These are phyloP conservation scores for Pseudozyma sp. DNA, from an alignment of 1,284 basidiomycete genomes.

Conservation along the genomic window DNA sequence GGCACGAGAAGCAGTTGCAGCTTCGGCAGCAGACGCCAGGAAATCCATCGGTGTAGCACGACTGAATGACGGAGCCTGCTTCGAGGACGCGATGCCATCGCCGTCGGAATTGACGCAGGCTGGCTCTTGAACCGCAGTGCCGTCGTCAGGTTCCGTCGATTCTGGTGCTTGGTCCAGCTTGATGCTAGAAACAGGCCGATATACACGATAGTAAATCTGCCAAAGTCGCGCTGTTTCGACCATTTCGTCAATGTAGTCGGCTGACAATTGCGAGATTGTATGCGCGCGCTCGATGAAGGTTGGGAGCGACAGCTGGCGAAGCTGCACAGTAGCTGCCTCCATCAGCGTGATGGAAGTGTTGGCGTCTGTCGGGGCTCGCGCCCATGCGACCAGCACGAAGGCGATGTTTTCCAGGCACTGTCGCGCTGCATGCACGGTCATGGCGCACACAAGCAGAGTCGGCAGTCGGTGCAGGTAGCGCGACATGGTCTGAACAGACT, in stretches of 20 bases:
- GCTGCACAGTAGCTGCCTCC: conserved; percentile 12
- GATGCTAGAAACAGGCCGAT: conserved; percentile 17
- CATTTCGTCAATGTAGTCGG: conserved; percentile 30
- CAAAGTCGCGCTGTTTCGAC: conserved; percentile 19
- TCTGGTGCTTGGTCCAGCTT: background rate
- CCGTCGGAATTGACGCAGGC: background rate
- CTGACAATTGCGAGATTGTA: conserved; percentile 13
- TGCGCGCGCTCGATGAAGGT: background rate
- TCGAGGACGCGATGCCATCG: background rate
- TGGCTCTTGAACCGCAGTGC: too few relatives aligned
- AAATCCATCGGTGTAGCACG: conserved; percentile 20
- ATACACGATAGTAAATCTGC: conserved; percentile 32
- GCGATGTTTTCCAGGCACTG: conserved; percentile 20
- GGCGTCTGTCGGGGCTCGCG: conserved; percentile 2
- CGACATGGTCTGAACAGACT: background rate
- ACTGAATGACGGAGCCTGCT: background rate
- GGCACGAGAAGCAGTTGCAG: background rate
- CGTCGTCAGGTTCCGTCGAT: background rate
- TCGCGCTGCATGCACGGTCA: conserved; percentile 21
- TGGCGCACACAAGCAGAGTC: conserved; percentile 18
- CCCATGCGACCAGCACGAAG: conserved; percentile 20
- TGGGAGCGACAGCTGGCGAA: conserved; percentile 1
- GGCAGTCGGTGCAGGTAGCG: conserved; percentile 16
- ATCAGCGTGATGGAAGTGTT: conserved; percentile 10
- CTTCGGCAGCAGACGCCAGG: conserved; percentile 20